These are phyloP conservation scores for Mycena rosella DNA, from an alignment of 768 basidiomycete genomes.

Conservation along the genomic window DNA sequence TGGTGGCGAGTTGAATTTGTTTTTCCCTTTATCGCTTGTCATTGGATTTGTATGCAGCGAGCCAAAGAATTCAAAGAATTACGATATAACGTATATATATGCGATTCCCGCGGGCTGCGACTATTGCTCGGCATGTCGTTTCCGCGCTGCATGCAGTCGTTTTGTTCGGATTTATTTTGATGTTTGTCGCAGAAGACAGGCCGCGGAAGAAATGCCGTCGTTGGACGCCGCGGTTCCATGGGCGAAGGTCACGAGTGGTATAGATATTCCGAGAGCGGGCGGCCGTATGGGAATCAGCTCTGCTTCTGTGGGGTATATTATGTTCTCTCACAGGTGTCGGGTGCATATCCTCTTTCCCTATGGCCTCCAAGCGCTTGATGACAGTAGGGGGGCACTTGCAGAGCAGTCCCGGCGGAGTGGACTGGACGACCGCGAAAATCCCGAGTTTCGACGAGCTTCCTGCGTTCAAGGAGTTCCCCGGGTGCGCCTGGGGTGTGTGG, in stretches of 20 bases:
- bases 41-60: conserved; percentile 20
- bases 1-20: conserved; percentile 10
- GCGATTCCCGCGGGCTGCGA: too few species aligned
- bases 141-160: too few species aligned
- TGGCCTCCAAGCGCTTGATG: conserved; percentile 33
- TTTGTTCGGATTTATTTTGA: too few species aligned
- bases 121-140: too few species aligned
- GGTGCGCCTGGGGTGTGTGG: conserved; percentile 81
- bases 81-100: conserved; percentile 3
- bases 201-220: too few species aligned
- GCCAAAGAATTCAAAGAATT: not conserved
- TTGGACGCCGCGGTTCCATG: too few species aligned
- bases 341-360: not conserved
- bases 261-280: not conserved
- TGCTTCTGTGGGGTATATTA: not conserved
- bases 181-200: too few species aligned
- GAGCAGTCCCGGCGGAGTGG: conserved; percentile 5
- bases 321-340: conserved; percentile 20
- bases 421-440: conserved; percentile 32
- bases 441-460: conserved; percentile 45
- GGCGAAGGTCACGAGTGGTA: conserved; percentile 1
- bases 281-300: not conserved
- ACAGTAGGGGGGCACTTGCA: conserved; percentile 22
- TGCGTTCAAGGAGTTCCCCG: conserved; percentile 63
- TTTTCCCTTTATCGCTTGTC: not conserved